Evolutionary conservation across 78 protist genomes (phyloP).

Genomic region (Dictyostelium brefeldianum): DNA sequence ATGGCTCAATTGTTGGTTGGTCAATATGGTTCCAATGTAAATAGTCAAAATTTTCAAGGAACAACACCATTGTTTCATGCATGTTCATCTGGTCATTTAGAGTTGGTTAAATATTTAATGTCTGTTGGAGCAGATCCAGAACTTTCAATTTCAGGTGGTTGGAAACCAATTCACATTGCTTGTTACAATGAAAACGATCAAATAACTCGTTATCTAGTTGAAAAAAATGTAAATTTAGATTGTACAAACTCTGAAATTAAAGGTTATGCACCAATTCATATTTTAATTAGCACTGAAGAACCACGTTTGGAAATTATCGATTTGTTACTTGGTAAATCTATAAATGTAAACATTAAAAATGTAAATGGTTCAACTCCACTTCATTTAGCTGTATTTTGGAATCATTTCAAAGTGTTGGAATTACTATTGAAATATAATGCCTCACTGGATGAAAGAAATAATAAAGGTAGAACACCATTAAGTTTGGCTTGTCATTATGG

Average conservation of each 20-base stretch:
- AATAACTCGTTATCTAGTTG: slow-evolving; percentile 35
- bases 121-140: slow-evolving; percentile 29
- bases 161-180: slow-evolving; percentile 80
- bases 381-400: slow-evolving; percentile 77
- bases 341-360: slow-evolving; percentile 63
- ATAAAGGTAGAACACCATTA: slow-evolving; percentile 74
- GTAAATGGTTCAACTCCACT: slow-evolving; percentile 73
- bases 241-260: slow-evolving; percentile 67
- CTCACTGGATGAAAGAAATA: slow-evolving; percentile 44
- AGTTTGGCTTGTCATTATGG: slow-evolving; percentile 79
- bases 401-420: slow-evolving; percentile 70
- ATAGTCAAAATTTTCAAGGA: slow-evolving; percentile 58
- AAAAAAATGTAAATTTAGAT: slow-evolving; percentile 31
- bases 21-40: slow-evolving; percentile 13
- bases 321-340: slow-evolving; percentile 22
- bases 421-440: slow-evolving; percentile 58
- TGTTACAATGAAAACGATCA: slow-evolving; percentile 74
- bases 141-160: slow-evolving; percentile 35
- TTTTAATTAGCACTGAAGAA: slow-evolving; percentile 57
- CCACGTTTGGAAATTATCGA: slow-evolving; percentile 69
- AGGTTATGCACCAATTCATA: slow-evolving; percentile 74
- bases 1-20: slow-evolving; percentile 22
- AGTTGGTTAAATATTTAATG: slow-evolving; percentile 20
- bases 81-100: slow-evolving; percentile 46
- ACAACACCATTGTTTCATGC: slow-evolving; percentile 67